Base-by-base conservation (phyloP, 257 asterid species). In the Nicotiana noctiflora region DNA sequence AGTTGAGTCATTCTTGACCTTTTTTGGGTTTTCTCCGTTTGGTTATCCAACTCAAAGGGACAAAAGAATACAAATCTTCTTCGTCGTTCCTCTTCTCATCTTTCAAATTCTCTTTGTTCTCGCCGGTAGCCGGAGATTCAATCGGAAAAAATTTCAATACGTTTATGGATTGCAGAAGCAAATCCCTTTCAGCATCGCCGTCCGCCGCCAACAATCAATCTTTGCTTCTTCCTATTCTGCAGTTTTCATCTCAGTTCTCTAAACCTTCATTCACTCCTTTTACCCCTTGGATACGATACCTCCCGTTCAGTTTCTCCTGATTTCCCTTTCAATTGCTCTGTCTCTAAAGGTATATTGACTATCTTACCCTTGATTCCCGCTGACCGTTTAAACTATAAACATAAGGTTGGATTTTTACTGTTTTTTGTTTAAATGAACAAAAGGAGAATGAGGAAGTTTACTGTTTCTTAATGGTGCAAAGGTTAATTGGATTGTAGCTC, bases 81-180 rank as follows among this genome's bases (percentile, higher is more conserved):
- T 0, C 6, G 14, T 11, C 34, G 13, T 62, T 49, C 40, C 31
- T 34, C 5, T 68, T n/a, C 21, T 40, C 40, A 19, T 72, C 77
- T 46, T 46, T 72, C 18, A 2, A 52, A 29, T 29, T 34, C 65
- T 37, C 55, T 19, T 59, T 80, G 34, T 56, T 19, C 40, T 80
- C 40, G 66, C 52, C 77, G 32, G 40, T 79, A n/a, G 9, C 64
- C 31, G 76, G 76, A 80, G 49, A 80, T 6, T 31, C 63, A 76
- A 78, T 6, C 80, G 49, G 83, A 10, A 6, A 70, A 70, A 25
- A 2, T 72, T 11, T 13, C 14, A 6, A 72, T 2, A 37, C 15
- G 78, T 88, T 84, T 82, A 92, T 92, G 97, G 92, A 86, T 89
- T 84, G 80, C 88, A 76, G 80, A 75, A 78, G 68, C 86, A 53